Percentiles rank a stretch among this genome's conserved stretches.
Evolutionary conservation across 352 stramenopile species (phyloP).

Genomic region (Globisporangium middletonii): DNA sequence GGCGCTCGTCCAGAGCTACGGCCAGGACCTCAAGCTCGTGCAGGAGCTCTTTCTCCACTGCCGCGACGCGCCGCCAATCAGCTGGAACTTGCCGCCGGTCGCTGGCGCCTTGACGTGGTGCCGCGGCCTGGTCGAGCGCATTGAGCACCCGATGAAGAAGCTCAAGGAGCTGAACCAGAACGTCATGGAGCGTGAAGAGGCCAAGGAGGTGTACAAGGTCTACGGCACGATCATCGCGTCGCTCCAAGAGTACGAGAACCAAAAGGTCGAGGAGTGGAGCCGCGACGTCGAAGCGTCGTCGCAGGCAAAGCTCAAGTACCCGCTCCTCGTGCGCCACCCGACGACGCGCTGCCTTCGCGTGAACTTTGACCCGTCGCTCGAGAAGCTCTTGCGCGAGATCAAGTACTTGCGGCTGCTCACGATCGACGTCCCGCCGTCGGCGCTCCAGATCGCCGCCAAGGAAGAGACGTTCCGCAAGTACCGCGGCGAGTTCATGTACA

Average conservation of each 20-base stretch:
- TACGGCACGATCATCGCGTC: constrained; percentile 94
- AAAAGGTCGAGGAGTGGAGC: constrained; percentile 97
- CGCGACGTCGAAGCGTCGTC: constrained; percentile 93
- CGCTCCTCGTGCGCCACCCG: constrained; percentile 87
- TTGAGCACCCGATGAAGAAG: constrained; percentile 97
- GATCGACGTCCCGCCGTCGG: constrained; percentile 93
- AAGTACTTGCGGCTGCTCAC: constrained; percentile 96
- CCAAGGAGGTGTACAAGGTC: constrained; percentile 98
- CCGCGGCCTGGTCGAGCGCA: constrained; percentile 92
- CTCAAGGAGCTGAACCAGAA: constrained; percentile 94
- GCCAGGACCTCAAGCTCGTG: constrained; percentile 94
- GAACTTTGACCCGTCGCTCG: constrained; percentile 97
- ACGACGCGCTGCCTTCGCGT: constrained; percentile 91
- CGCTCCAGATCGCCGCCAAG: constrained; percentile 94
- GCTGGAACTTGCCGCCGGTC: constrained; percentile 94
- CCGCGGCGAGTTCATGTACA: constrained; percentile 95
- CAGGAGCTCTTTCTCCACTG: constrained; percentile 96
- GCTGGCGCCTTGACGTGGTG: constrained; percentile 95
- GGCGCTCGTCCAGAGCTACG: constrained; percentile 94
- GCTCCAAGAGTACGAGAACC: constrained; percentile 96
- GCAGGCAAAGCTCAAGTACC: constrained; percentile 94
- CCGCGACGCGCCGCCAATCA: constrained; percentile 90
- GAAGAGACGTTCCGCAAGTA: constrained; percentile 96
- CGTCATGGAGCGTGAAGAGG: constrained; percentile 97
- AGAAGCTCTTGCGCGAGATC: constrained; percentile 96